Evolutionary conservation across 2,329 filamentous ascomycete species (phyloP).

Genomic region (Esteya vermicola): DNA sequence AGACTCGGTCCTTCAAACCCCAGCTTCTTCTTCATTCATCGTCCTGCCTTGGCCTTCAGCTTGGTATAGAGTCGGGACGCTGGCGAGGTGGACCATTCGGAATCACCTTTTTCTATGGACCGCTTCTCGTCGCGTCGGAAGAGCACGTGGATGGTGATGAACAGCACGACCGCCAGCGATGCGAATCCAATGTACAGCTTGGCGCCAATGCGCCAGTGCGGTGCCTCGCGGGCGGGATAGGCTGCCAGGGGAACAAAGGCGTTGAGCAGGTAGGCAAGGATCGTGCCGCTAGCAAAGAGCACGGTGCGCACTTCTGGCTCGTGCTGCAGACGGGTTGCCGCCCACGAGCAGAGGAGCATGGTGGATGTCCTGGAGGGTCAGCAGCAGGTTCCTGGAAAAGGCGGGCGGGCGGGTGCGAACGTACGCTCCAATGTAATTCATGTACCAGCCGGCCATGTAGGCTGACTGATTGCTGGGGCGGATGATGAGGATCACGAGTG

Average conservation of each 20-base stretch:
- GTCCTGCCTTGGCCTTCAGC: too few species aligned
- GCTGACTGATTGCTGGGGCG: background rate
- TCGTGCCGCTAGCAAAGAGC: conserved; percentile 6
- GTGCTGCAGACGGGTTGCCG: background rate
- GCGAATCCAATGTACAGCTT: conserved; percentile 6
- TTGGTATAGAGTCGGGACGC: too few species aligned
- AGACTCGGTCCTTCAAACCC: too few species aligned
- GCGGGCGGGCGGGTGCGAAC: too few species aligned
- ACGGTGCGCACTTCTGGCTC: conserved; percentile 6
- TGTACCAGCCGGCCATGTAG: conserved; percentile 7
- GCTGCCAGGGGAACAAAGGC: conserved; percentile 4
- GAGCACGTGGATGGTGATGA: conserved; percentile 1
- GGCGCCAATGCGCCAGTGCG: conserved; percentile 4
- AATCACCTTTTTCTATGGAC: too few species aligned
- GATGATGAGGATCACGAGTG: conserved; percentile 3
- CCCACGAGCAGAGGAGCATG: conserved; percentile 5
- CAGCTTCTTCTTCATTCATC: too few species aligned
- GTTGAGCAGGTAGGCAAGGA: conserved; percentile 2
- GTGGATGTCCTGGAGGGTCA: conserved; percentile 1
- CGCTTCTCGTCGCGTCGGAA: conserved; percentile 2
- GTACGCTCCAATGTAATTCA: conserved; percentile 6
- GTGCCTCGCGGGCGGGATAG: conserved; percentile 3
- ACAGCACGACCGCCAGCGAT: background rate
- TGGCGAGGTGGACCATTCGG: too few species aligned
- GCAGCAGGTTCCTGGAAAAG: background rate